Base-by-base conservation (phyloP, 768 basidiomycete species). In the Russula griseocarnosa region DNA sequence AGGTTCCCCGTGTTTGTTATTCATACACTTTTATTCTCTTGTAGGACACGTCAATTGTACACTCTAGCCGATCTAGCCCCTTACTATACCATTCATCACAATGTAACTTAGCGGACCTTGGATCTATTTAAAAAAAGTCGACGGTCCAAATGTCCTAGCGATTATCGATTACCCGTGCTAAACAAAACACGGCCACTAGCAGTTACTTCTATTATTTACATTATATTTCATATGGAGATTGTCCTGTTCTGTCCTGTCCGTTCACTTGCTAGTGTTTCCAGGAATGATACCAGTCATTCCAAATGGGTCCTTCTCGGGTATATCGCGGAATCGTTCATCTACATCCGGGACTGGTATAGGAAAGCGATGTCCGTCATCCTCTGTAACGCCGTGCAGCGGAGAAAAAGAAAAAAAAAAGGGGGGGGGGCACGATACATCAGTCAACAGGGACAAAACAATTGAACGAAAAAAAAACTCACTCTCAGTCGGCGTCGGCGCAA, bases 401-500 rank as follows among this genome's bases (percentile, higher is more conserved):
- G 14, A 26, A 26, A n/a, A 30, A 5, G 7, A 30, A 30, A 34
- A 44, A 44, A 9, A 38, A 46, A 46, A 2, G 20, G n/a, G n/a
- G n/a, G n/a, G n/a, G n/a, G n/a, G 18, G 3, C 1, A 6, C 5
- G 13, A 18, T 34, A 22, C 6, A 22, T 59, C 44, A 58, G 44
- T 24, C 30, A 58, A 32, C 16, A 30, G n/a, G 28, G 14, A 38
- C 16, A 14, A 34, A 46, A 47, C 30, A 32, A 16, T 5, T 0
- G 7, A 55, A 24, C 3, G 8, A 34, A 5, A 44, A 60, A 51
- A 18, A 5, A 13, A 61, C 65, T 55, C 60, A 62, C 67, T 66
- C 61, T 68, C 67, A 10, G 58, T 61, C 0, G 67, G 67, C 58
- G 61, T 61, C n/a, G 60, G 61, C 40, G 65, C 66, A 61, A 62